Evolutionary conservation across 2,329 filamentous ascomycete genomes (phyloP), one percentile per base, ranked within the genome.

Genomic region (Ceratocystis colombiana): DNA sequence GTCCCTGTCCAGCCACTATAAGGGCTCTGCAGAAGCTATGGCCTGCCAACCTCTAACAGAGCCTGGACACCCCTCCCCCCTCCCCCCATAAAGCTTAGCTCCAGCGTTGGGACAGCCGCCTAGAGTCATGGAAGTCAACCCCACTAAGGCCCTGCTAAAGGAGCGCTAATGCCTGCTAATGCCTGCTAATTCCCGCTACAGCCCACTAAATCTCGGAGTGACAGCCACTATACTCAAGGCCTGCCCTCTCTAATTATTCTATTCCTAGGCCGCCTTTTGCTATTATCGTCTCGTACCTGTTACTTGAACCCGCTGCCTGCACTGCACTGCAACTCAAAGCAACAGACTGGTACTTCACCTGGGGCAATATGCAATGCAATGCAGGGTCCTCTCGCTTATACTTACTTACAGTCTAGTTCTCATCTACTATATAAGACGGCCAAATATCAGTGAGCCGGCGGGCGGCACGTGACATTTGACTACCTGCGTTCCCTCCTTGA

Each of bases 351-450:
- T 41, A 15, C 37, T 41, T 41, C 37, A 5, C 37, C 37, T 15
- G 10, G 37, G 12, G 3, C 22, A 57, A 15, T 12, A 25, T 33
- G 22, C 22, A 57, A 28, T 53, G 17, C 48, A 53, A 53, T 57
- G 53, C 53, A 57, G 30, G 22, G 8, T 30, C 53, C 53, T 30
- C 53, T 57, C 53, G 53, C 53, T 57, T 57, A 57, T 57, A 57
- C 28, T n/a, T 33, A 30, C 53, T 28, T 53, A 30, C 28, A 30
- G 37, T 15, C 37, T 15, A 5, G 37, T 15, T 41, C 12, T 15
- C 37, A 41, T 41, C 37, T 41, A 12, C 37, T 41, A 41, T 41
- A 41, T 41, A 15, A 41, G 37, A 15, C 3, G 10, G 12, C 10
- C 37, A 41, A 41, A 41, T 41, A 15, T 41, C 37, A 41, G 37